Evolutionary conservation across 192 early-diverging fungal species (phyloP), one percentile per base, ranked within the genome.

Genomic region (Coemansia sp.): DNA sequence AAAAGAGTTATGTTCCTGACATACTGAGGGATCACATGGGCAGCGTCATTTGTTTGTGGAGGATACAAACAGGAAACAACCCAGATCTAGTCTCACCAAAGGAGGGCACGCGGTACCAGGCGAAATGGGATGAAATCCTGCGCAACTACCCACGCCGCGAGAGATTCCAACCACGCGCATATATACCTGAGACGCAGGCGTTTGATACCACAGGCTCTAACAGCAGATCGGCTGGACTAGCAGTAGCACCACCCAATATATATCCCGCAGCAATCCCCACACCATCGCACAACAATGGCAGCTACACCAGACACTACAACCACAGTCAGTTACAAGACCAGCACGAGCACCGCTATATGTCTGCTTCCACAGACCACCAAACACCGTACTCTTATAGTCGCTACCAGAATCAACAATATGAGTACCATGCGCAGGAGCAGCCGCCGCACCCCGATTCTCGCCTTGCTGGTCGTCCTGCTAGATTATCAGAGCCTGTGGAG

Each of bases 101-200:
- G 45, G 81, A 83, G 38, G 81, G 81, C 16, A 75, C 72, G 41
- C 75, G 75, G 26, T 83, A 77, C 38, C 81, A 83, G 56, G 61
- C 81, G n/a, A 83, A 77, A 26, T 83, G 81, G 81, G 81, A 83
- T 61, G 81, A 83, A 43, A 83, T 83, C 16, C 48, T 83, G 67
- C 81, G 81, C 66, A 75, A 61, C 18, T 70, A 72, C 23, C 81
- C 81, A 56, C 69, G 81, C 5, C 72, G 81, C 41, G 81, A 83
- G 56, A 76, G 70, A 37, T 70, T 72, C 40, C 69, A 69, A 37
- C 44, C 59, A 11, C 81, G 65, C 63, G 26, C 64, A 41, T 63
- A 67, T 41, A 9, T 67, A 26, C 61, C 64, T 13, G 74, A 70
- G 15, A 54, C 53, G 0, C 49, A 64, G 21, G 32, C 32, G 9